Evolutionary conservation across 1,139 yeast genomes (phyloP).

Genomic region (Candida labiduridarum): DNA sequence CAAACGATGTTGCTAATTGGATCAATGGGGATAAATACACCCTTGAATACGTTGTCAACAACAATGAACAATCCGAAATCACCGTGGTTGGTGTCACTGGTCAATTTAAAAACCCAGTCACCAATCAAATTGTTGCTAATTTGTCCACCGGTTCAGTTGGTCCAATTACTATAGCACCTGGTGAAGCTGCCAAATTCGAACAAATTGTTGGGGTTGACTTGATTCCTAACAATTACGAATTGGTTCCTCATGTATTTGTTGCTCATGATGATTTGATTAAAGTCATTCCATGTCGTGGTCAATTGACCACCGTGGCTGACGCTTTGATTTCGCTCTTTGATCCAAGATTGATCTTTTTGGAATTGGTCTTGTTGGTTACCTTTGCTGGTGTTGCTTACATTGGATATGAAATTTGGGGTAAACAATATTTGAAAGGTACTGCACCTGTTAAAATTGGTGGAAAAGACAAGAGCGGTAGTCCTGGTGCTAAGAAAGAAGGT

Average conservation of each 20-base stretch:
- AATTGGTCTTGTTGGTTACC: conserved; percentile 53
- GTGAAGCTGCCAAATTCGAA: conserved; percentile 49
- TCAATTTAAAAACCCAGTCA: conserved; percentile 56
- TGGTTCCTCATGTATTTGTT: conserved; percentile 63
- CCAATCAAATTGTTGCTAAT: conserved; percentile 56
- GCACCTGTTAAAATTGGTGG: conserved; percentile 31
- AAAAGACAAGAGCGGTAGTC: conserved; percentile 23
- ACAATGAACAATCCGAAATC: conserved; percentile 54
- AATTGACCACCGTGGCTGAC: conserved; percentile 62
- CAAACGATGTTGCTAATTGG: conserved; percentile 43
- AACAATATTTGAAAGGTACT: conserved; percentile 39
- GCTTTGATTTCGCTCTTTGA: conserved; percentile 68
- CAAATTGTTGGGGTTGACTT: conserved; percentile 61
- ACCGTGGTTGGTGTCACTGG: conserved; percentile 79
- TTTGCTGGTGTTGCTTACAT: conserved; percentile 54
- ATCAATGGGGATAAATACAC: conserved; percentile 57
- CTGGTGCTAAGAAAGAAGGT: conserved; percentile 28
- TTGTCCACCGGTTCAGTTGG: conserved; percentile 69
- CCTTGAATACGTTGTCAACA: conserved; percentile 55
- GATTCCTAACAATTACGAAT: conserved; percentile 57
- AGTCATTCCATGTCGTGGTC: conserved; percentile 60
- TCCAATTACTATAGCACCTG: conserved; percentile 55
- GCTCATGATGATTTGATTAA: conserved; percentile 54
- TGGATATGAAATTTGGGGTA: conserved; percentile 48
- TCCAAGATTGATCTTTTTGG: conserved; percentile 70